phyloP scores from a whole-genome alignment of 108 stramenopile genomes.

The Cylindrotheca closterium region DNA sequence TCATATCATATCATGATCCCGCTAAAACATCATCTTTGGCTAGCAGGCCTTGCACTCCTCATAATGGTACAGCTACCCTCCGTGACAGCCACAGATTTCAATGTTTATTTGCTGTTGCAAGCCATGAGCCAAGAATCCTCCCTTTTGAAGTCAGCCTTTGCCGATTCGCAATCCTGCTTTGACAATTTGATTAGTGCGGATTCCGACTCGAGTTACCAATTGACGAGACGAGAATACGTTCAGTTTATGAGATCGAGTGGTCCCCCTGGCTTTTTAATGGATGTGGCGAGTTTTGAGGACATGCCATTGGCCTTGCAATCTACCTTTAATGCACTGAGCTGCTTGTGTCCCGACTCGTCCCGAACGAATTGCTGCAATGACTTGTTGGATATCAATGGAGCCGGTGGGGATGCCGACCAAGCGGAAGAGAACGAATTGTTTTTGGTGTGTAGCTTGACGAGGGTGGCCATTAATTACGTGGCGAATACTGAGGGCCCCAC shows the following conservation, averaged over 20 bases:
- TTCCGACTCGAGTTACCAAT: neutral
- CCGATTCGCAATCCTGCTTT: slow-evolving; percentile 24
- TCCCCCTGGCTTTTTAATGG: slow-evolving; percentile 25
- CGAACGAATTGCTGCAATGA: slow-evolving; percentile 9
- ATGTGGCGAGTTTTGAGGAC: slow-evolving; percentile 17
- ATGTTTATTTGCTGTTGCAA: neutral
- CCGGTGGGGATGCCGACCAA: slow-evolving; percentile 20
- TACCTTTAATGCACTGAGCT: slow-evolving; percentile 39
- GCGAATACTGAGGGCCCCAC: slow-evolving; percentile 14
- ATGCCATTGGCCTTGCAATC: slow-evolving; percentile 24
- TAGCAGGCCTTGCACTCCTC: neutral
- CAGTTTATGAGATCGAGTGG: slow-evolving; percentile 33
- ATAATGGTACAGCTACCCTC: neutral
- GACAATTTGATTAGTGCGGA: slow-evolving; percentile 15
- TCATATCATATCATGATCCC: too few species aligned
- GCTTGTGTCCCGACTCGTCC: slow-evolving; percentile 30
- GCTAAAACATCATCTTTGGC: too few species aligned
- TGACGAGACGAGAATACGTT: slow-evolving; percentile 27
- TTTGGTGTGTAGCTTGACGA: slow-evolving; percentile 38
- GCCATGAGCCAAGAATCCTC: neutral
- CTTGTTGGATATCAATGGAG: slow-evolving; percentile 12
- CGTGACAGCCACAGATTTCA: neutral
- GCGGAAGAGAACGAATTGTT: slow-evolving; percentile 30
- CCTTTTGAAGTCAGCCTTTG: slow-evolving; percentile 4
- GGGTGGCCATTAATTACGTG: slow-evolving; percentile 24